phyloP scores from a whole-genome alignment of 495 filamentous ascomycete genomes.

The Melanomma pulvis-pyrius region DNA sequence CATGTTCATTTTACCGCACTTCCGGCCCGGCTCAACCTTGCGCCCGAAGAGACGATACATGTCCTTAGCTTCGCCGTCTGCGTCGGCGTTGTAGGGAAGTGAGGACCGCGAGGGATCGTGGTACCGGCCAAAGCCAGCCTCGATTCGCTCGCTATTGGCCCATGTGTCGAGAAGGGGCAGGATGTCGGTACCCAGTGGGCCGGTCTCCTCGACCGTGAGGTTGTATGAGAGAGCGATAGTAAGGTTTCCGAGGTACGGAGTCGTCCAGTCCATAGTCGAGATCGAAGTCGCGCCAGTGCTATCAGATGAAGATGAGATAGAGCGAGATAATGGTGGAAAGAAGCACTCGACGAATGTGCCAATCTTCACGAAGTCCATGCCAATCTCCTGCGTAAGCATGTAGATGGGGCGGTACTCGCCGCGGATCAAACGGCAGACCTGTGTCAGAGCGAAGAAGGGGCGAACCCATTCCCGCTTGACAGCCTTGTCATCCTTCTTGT shows the following conservation, averaged over 20 bases:
- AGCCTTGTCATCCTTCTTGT: not conserved
- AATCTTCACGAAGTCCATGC: not conserved
- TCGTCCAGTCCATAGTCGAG: not conserved
- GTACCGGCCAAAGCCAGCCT: slow-evolving; percentile 16
- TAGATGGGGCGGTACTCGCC: slow-evolving; percentile 4
- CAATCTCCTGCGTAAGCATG: not conserved
- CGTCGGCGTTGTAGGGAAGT: not conserved
- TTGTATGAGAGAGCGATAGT: not conserved
- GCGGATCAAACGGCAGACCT: slow-evolving; percentile 17
- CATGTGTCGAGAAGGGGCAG: slow-evolving; percentile 4
- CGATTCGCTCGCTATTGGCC: slow-evolving; percentile 7
- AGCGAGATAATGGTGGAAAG: not conserved
- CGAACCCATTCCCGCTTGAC: not conserved
- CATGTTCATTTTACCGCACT: not conserved
- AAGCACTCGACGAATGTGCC: not conserved
- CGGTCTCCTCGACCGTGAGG: not conserved
- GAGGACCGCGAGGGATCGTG: not conserved
- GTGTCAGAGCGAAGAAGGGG: slow-evolving; percentile 1
- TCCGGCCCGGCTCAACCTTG: not conserved
- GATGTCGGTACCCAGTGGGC: not conserved
- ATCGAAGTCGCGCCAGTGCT: not conserved
- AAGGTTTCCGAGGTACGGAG: not conserved
- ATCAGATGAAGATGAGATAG: not conserved
- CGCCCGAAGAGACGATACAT: slow-evolving; percentile 3
- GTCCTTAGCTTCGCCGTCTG: slow-evolving; percentile 11